Evolutionary conservation across 257 asterid species (phyloP).

Genomic region (Osmanthus fragrans): DNA sequence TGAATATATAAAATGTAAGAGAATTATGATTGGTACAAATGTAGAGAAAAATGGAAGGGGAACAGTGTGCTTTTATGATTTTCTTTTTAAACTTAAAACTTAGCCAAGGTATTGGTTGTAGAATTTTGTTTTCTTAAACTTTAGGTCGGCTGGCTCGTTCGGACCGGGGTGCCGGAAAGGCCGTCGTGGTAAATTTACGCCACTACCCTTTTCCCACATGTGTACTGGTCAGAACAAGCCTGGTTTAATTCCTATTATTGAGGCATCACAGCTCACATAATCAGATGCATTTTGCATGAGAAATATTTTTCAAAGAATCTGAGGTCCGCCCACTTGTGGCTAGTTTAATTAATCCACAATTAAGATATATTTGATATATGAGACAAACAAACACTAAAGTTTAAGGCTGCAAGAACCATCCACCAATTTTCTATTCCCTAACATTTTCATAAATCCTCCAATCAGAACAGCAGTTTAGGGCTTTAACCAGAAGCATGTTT

Average conservation of each 20-base stretch:
- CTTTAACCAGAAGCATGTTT: neutral
- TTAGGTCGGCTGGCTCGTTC: too few species aligned
- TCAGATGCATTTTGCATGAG: neutral
- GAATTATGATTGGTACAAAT: too few species aligned
- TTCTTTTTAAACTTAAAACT: too few species aligned
- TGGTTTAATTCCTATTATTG: constrained; percentile 3
- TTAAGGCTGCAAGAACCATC: neutral
- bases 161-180: too few species aligned
- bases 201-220: neutral
- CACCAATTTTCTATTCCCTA: neutral
- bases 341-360: neutral
- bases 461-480: neutral
- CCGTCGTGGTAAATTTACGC: too few species aligned
- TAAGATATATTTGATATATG: neutral
- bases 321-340: neutral
- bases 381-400: neutral
- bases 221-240: neutral
- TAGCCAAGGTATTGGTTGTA: too few species aligned
- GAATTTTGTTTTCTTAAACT: too few species aligned
- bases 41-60: too few species aligned
- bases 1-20: too few species aligned
- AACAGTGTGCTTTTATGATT: too few species aligned
- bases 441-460: neutral
- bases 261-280: neutral
- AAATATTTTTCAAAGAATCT: neutral